These are phyloP conservation scores for Micromonas pusilla DNA, from an alignment of 139 green algal genomes.

Conservation along the genomic window DNA sequence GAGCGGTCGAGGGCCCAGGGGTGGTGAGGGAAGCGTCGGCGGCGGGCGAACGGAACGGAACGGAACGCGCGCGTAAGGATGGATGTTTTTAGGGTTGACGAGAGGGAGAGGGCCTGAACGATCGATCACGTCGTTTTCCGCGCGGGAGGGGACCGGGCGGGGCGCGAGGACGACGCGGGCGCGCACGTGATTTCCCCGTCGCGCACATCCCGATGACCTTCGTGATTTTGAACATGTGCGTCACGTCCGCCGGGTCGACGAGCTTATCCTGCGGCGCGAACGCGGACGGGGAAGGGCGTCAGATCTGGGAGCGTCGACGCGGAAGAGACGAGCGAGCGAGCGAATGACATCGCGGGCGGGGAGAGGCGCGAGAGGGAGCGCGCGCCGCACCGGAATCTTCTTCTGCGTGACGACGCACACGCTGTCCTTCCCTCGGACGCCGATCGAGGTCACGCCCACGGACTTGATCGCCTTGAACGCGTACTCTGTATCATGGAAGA, in stretches of 20 bases:
- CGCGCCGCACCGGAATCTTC: constrained; percentile 46
- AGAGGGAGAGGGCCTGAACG: background rate
- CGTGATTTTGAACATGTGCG: constrained; percentile 82
- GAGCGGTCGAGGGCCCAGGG: background rate
- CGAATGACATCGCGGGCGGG: too few relatives aligned
- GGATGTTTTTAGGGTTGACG: background rate
- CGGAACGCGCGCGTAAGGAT: too few relatives aligned
- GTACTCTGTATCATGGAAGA: constrained; percentile 75
- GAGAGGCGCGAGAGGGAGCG: background rate
- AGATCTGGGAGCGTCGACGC: too few relatives aligned
- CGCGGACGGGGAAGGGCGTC: background rate
- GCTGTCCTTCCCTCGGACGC: constrained; percentile 79
- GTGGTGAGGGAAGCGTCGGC: background rate
- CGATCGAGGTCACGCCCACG: constrained; percentile 82
- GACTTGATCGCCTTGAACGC: constrained; percentile 95
- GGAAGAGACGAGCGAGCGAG: too few relatives aligned
- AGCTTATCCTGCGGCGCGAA: constrained; percentile 77
- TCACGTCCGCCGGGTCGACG: constrained; percentile 81
- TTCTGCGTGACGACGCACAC: constrained; percentile 82
- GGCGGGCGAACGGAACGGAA: background rate
- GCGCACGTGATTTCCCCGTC: constrained; percentile 60
- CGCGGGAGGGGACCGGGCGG: background rate
- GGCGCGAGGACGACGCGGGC: too few relatives aligned
- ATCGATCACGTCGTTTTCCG: too few relatives aligned
- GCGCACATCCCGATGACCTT: constrained; percentile 83